phyloP scores from a whole-genome alignment of 73 alveolate genomes.

The Paramecium biaurelia region DNA sequence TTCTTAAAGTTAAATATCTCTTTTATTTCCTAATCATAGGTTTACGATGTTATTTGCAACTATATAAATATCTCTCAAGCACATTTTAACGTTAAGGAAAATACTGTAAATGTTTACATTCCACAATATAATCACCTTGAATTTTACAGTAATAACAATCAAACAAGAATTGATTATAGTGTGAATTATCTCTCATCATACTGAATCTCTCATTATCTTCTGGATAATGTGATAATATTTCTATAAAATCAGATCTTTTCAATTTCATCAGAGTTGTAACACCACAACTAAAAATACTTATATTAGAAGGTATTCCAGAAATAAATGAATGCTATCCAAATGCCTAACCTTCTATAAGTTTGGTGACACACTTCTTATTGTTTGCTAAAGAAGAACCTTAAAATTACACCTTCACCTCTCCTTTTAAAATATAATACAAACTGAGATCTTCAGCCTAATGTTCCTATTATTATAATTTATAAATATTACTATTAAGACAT shows the following conservation, averaged over 20 bases:
- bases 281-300: neutral
- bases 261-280: neutral
- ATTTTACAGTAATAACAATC: conserved; percentile 19
- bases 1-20: neutral
- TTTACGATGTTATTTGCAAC: neutral
- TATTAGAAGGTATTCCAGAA: neutral
- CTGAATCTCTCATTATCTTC: neutral
- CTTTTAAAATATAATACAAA: neutral
- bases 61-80: neutral
- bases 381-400: neutral
- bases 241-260: neutral
- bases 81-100: neutral
- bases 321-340: conserved; percentile 9
- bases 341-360: neutral
- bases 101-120: neutral
- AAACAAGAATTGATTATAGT: neutral
- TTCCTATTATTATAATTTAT: neutral
- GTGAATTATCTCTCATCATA: neutral
- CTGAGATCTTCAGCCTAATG: neutral
- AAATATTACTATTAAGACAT: neutral
- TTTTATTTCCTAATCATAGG: neutral
- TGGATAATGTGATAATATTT: neutral
- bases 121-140: neutral
- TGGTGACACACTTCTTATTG: neutral
- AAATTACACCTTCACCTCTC: neutral